A percentile compares a stretch with the other conserved stretches of the same genome.
phyloP scores from a whole-genome alignment of 768 basidiomycete species.

The Lactarius quietus region DNA sequence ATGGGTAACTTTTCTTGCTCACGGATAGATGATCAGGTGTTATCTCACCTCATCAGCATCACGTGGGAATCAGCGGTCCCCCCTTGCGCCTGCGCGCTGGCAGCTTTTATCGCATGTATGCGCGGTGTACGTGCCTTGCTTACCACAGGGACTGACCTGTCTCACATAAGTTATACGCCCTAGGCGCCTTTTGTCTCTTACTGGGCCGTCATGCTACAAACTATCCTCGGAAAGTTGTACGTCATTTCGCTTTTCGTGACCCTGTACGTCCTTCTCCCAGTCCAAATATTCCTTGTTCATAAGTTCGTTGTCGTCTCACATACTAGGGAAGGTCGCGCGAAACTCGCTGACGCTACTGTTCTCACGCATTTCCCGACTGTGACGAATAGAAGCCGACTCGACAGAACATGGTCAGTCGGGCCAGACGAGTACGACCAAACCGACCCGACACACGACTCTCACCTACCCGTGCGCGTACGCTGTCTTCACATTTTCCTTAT shows the following conservation, averaged over 20 bases:
- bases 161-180: background rate
- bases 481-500: background rate
- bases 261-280: slow-evolving; percentile 25
- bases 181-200: slow-evolving; percentile 24
- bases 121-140: background rate
- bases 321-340: slow-evolving; percentile 16
- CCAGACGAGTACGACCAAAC: background rate
- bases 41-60: slow-evolving; percentile 24
- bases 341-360: background rate
- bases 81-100: slow-evolving; percentile 30
- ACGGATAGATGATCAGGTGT: background rate
- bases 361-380: slow-evolving; percentile 16
- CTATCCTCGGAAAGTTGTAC: slow-evolving; percentile 33
- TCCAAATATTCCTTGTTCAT: background rate
- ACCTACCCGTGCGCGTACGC: background rate
- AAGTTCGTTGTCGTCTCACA: background rate
- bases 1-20: background rate
- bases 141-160: background rate
- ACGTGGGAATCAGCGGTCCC: slow-evolving; percentile 33
- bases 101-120: slow-evolving; percentile 27
- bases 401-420: background rate
- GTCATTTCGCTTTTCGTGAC: slow-evolving; percentile 33
- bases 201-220: slow-evolving; percentile 32
- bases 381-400: background rate
- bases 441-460: background rate